Percentiles rank a stretch among this genome's conserved stretches.
These are phyloP conservation scores for Trichoderma afroharzianum DNA, from an alignment of 2,329 filamentous ascomycete species.

Conservation along the genomic window DNA sequence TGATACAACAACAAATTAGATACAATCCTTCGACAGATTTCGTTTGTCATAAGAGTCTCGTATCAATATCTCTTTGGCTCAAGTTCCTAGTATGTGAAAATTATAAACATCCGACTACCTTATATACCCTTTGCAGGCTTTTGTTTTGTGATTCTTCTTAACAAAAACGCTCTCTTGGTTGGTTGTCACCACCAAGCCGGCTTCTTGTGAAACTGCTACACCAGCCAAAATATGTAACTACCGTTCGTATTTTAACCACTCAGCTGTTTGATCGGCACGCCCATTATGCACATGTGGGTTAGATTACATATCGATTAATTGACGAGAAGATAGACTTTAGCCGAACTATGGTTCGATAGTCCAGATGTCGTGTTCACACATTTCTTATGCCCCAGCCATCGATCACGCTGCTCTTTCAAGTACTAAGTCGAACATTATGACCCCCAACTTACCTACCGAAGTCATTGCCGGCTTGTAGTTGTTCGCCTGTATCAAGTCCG, in stretches of 20 bases:
- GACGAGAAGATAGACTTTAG: background rate
- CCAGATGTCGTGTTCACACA: background rate
- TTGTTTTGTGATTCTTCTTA: background rate
- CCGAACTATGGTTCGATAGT: background rate
- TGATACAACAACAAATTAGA: background rate
- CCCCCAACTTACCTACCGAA: background rate
- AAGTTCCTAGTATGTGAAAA: background rate
- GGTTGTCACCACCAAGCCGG: background rate
- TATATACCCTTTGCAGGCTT: background rate
- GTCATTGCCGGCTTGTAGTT: background rate
- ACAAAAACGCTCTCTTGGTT: background rate
- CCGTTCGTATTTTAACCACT: background rate
- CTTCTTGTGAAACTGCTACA: background rate
- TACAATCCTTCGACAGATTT: background rate
- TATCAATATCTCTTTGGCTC: background rate
- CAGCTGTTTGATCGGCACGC: background rate
- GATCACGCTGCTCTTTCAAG: background rate
- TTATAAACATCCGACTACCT: background rate
- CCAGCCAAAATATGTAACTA: background rate
- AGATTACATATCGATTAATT: background rate
- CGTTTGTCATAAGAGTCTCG: background rate
- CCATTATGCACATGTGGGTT: background rate
- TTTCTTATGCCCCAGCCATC: background rate
- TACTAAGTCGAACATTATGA: background rate
- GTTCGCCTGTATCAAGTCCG: background rate